phyloP scores from a whole-genome alignment of 2,329 filamentous ascomycete genomes.

The Raffaelea deltoideospora region DNA sequence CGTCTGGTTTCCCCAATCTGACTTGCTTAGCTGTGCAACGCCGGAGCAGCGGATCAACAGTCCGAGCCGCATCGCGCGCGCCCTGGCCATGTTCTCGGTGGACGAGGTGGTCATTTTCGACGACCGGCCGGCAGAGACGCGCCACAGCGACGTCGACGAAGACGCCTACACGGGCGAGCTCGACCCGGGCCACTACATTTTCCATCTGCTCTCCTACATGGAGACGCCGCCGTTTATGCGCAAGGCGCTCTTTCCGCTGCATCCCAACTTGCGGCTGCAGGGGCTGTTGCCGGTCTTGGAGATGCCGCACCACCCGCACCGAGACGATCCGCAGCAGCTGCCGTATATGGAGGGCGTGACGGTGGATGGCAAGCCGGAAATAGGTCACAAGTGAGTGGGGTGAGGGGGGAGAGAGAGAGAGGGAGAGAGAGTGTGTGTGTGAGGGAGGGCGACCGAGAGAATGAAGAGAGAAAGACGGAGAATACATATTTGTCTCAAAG shows the following conservation, averaged over 20 bases:
- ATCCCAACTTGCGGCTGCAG: constrained; percentile 61
- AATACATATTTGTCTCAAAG: too few species aligned
- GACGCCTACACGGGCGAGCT: constrained; percentile 50
- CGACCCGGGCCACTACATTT: constrained; percentile 66
- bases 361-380: constrained; percentile 25
- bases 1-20: neutral
- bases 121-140: constrained; percentile 39
- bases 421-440: too few species aligned
- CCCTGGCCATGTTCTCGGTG: constrained; percentile 67
- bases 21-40: constrained; percentile 43
- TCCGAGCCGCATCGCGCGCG: constrained; percentile 63
- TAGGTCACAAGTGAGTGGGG: constrained; percentile 20
- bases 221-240: constrained; percentile 76
- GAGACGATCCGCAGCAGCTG: constrained; percentile 65
- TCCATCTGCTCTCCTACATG: constrained; percentile 65
- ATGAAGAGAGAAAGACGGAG: too few species aligned
- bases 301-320: constrained; percentile 69
- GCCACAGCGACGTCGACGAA: constrained; percentile 31
- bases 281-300: constrained; percentile 64
- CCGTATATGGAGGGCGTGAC: constrained; percentile 68
- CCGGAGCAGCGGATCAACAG: constrained; percentile 62
- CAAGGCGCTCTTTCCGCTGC: constrained; percentile 58
- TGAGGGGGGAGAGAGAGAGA: too few species aligned
- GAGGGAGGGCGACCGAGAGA: too few species aligned
- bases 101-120: constrained; percentile 77